phyloP scores from a whole-genome alignment of 1,284 basidiomycete species.

The Irpex lacteus region DNA sequence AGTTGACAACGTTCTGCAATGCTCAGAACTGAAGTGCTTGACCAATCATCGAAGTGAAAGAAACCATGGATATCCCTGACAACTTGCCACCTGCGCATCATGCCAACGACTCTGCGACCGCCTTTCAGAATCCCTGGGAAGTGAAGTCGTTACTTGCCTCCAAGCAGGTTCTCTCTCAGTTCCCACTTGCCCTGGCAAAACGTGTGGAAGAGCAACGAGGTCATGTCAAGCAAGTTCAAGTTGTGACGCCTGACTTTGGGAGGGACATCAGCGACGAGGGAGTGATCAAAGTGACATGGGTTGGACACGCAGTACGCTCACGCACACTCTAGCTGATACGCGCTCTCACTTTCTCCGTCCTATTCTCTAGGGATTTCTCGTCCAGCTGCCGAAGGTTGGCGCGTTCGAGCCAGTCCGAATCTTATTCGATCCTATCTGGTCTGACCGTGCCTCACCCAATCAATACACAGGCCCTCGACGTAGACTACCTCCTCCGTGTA shows the following conservation, averaged over 20 bases:
- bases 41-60: background rate
- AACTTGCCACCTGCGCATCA: conserved; percentile 17
- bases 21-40: background rate
- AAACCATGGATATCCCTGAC: conserved; percentile 4
- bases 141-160: conserved; percentile 15
- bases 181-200: conserved; percentile 16
- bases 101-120: conserved; percentile 14
- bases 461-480: conserved; percentile 25
- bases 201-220: conserved; percentile 5
- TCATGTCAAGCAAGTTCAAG: conserved; percentile 15
- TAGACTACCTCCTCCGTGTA: conserved; percentile 30
- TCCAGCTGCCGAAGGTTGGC: conserved; percentile 23
- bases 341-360: background rate
- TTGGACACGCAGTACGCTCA: conserved; percentile 32
- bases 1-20: background rate
- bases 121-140: conserved; percentile 25
- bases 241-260: conserved; percentile 25
- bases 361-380: conserved; percentile 26
- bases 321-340: background rate
- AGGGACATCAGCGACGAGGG: conserved; percentile 9
- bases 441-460: conserved; percentile 29
- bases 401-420: conserved; percentile 22
- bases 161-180: conserved; percentile 14
- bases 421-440: conserved; percentile 35
- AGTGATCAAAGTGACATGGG: conserved; percentile 29